These are phyloP conservation scores for Chamaecrista fasciculata DNA, from an alignment of 306 rosid species.

Conservation along the genomic window DNA sequence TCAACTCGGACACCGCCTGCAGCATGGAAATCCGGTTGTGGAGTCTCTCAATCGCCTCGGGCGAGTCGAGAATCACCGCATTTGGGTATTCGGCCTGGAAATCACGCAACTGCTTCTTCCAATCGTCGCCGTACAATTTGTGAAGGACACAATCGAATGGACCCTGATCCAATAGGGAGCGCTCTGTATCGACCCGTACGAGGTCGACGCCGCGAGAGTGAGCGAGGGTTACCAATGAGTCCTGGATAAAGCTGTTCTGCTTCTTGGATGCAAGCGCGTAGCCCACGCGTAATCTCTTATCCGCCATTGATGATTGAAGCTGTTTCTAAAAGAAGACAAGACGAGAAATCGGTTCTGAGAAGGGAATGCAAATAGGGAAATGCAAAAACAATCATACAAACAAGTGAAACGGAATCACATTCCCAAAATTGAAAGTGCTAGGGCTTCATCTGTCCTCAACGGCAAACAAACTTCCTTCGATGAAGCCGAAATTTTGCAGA, in stretches of 20 bases:
- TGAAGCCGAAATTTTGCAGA: neutral
- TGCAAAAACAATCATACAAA: constrained; percentile 33
- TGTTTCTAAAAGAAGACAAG: neutral
- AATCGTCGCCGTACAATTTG: constrained; percentile 56
- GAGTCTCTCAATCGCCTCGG: constrained; percentile 58
- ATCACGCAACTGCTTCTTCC: constrained; percentile 47
- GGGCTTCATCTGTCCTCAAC: neutral
- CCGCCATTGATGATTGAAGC: constrained; percentile 44
- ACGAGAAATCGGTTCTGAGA: neutral
- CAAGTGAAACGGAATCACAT: constrained; percentile 22
- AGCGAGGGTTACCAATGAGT: constrained; percentile 49
- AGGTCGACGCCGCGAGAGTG: constrained; percentile 59
- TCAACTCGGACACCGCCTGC: constrained; percentile 61
- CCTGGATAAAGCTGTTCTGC: constrained; percentile 58
- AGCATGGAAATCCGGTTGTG: constrained; percentile 75
- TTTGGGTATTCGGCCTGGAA: constrained; percentile 44
- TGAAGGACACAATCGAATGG: constrained; percentile 65
- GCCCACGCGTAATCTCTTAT: constrained; percentile 52
- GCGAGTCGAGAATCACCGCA: constrained; percentile 50
- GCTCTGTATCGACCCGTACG: constrained; percentile 40
- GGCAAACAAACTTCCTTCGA: neutral
- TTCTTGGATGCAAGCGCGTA: constrained; percentile 63
- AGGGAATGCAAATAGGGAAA: neutral
- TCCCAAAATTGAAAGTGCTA: no score
- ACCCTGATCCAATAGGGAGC: constrained; percentile 56